Percentiles rank a stretch among this genome's conserved stretches.
These are phyloP conservation scores for Lentinus brumalis DNA, from an alignment of 768 basidiomycete species.

Conservation along the genomic window DNA sequence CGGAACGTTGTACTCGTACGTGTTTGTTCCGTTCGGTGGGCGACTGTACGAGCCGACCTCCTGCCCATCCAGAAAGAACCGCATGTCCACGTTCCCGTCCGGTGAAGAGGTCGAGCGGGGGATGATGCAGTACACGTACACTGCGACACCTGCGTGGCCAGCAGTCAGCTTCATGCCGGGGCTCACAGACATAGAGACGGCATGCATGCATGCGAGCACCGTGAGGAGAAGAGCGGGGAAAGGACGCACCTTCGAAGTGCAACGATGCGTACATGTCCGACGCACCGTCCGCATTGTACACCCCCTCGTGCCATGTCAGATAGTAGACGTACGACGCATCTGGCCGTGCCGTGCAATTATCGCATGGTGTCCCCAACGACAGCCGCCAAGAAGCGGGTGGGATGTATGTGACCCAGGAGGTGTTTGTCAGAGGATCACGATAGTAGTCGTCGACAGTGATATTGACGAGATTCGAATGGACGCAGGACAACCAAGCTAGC, in stretches of 20 bases:
- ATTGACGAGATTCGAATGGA: not conserved
- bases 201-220: not conserved
- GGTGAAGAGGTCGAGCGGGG: conserved; percentile 27
- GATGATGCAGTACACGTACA: conserved; percentile 45
- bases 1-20: conserved; percentile 36
- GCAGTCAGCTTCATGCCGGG: not conserved
- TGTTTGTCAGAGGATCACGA: not conserved
- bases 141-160: conserved; percentile 37
- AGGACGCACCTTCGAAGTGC: conserved; percentile 37
- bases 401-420: not conserved
- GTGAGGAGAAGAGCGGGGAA: not conserved
- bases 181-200: not conserved
- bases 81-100: conserved; percentile 35
- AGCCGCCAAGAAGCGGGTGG: conserved; percentile 9
- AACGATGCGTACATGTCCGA: conserved; percentile 28
- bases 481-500: not conserved
- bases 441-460: conserved; percentile 11
- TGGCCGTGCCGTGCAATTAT: conserved; percentile 7
- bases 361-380: conserved; percentile 3
- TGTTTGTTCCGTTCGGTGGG: conserved; percentile 20
- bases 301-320: conserved; percentile 20
- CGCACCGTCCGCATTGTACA: conserved; percentile 7
- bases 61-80: conserved; percentile 40
- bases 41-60: conserved; percentile 31
- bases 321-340: conserved; percentile 3